Evolutionary conservation across 2,329 filamentous ascomycete genomes (phyloP), one percentile per base, ranked within the genome.

Genomic region (Alternaria triticimaculans): DNA sequence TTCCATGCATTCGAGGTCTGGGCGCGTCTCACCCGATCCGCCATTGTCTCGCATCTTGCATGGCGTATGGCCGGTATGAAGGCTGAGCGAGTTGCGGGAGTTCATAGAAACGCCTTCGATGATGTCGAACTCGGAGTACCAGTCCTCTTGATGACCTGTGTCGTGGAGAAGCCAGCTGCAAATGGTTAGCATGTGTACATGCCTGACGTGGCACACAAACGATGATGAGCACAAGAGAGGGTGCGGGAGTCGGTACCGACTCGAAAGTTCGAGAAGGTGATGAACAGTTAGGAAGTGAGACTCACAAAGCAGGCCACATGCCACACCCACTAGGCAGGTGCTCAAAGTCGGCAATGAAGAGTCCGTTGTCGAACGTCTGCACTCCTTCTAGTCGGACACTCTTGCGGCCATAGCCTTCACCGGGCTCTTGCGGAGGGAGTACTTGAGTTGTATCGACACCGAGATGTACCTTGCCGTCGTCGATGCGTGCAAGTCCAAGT

Each of bases 111-210:
- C 82, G 70, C 81, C 84, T 11, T 80, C 65, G 62, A 84, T 66
- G 30, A 85, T 73, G 68, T 84, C 82, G 37, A 80, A 76, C 66
- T 84, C 80, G 6, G 77, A 76, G 56, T 84, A 85, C 26, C 81
- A 77, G 62, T 84, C 83, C n/a, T 79, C 44, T 15, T 58, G 43
- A 14, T 62, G 33, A n/a, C 60, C 49, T 7, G 58, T 78, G 49
- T 79, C 76, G 65, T 85, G 82, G 46, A 83, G 83, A 23, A 86
- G 58, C 70, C 68, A 72, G 37, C 70, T 72, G 15, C 15, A 15
- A 4, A 7, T 44, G 4, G 28, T 68, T 44, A 71, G 61, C 23
- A 26, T 2, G 11, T 55, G 51, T n/a, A 20, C 18, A 18, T 37
- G 18, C 7, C 45, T 33, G 49, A 37, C 8, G 3, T 2, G 33